Conservation (phyloP, 768 basidiomycete species). For the Peribolospora kevripleyi region DNA sequence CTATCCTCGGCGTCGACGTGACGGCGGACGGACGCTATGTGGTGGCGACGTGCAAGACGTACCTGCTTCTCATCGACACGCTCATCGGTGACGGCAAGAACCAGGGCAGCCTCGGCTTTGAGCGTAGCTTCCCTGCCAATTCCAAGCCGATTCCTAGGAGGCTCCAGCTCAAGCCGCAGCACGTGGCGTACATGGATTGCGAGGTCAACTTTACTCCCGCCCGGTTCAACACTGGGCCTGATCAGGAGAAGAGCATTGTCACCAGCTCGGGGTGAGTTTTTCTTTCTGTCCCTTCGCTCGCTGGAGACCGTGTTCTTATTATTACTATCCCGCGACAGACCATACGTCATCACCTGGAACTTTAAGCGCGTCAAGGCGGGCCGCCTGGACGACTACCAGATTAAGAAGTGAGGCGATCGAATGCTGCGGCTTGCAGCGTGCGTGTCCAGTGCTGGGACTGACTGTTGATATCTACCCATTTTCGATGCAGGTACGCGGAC, state of each 20-base stretch:
- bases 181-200: constrained; percentile 72
- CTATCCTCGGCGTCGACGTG: constrained; percentile 81
- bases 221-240: constrained; percentile 85
- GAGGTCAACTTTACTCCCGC: constrained; percentile 76
- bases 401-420: constrained; percentile 38
- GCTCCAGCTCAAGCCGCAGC: constrained; percentile 66
- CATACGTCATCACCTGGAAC: constrained; percentile 90
- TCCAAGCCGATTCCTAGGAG: constrained; percentile 77
- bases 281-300: constrained; percentile 4
- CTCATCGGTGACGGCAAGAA: constrained; percentile 77
- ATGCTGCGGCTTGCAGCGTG: neutral
- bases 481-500: constrained; percentile 43
- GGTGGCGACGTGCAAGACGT: constrained; percentile 76
- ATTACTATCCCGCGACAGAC: constrained; percentile 12
- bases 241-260: constrained; percentile 70
- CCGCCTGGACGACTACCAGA: constrained; percentile 70
- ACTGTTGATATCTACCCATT: neutral
- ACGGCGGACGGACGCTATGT: constrained; percentile 84
- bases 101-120: constrained; percentile 35
- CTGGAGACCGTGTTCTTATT: neutral
- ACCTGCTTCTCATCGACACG: constrained; percentile 80
- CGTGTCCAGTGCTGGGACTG: neutral
- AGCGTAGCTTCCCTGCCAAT: constrained; percentile 79
- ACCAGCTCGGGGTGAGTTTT: constrained; percentile 47
- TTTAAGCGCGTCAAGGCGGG: constrained; percentile 88